Base-by-base conservation (phyloP, 2,329 filamentous ascomycete genomes). In the Arthrobotrys musiformis region DNA sequence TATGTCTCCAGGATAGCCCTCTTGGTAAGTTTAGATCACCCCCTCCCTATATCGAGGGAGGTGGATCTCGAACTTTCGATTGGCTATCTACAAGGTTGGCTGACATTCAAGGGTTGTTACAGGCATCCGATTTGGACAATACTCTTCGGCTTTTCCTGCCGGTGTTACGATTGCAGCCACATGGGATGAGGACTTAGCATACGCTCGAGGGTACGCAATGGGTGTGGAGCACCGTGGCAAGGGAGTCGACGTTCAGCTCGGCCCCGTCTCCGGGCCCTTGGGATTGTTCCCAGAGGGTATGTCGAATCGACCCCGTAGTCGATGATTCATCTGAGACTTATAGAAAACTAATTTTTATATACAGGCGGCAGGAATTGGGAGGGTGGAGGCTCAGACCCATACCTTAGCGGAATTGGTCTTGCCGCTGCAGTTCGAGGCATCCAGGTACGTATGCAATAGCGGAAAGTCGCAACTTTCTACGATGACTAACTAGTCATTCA, bases 1-100 rank as follows among this genome's bases (percentile, higher is more conserved):
- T 88, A 35, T 88, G 87, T 82, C 81, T 88, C 61, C 86, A 88
- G 80, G 87, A 88, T 79, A 86, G 86, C 8, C 86, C 87, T 3
- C 81, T 88, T 15, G 86, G 87, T 77, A 70, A 62, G 73, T 56
- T 54, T 64, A 13, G 40, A 69, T 60, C 9, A 30, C 62, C 42
- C 42, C n/a, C n/a, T n/a, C n/a, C n/a, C n/a, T n/a, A n/a, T 8
- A 35, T 58, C 17, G 4, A 26, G 54, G 19, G 30, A 78, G 2
- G 81, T 88, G 64, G 82, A 86, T 30, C 87, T 72, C 86, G 9
- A 17, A 87, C 70, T 85, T 87, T 54, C n/a, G 22, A 52, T 62
- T 42, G 48, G 68, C 44, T 58, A 46, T 48, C 52, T 13, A 35
- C 33, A 63, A 46, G 68, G 46, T 48, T 26, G 54, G 46, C 62